These are phyloP conservation scores for Wickerhamiella galacta DNA, from an alignment of 805 yeast genomes.

Conservation along the genomic window DNA sequence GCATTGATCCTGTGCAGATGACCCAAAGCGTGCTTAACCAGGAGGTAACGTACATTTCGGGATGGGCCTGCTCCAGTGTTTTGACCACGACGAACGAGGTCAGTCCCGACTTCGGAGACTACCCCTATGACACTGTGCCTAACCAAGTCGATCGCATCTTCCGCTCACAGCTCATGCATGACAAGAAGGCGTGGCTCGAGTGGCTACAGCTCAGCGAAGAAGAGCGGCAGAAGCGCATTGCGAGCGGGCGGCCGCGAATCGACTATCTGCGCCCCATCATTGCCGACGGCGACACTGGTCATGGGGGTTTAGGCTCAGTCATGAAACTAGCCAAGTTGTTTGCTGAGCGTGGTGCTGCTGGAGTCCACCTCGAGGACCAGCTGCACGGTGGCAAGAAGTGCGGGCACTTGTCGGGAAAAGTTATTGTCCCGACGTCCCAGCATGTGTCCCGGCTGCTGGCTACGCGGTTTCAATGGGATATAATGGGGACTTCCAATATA, in stretches of 20 bases:
- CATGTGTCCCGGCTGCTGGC: constrained; percentile 39
- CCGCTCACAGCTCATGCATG: constrained; percentile 42
- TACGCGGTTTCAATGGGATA: constrained; percentile 46
- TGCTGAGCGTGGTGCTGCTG: constrained; percentile 54
- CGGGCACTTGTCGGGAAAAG: constrained; percentile 48
- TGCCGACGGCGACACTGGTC: constrained; percentile 55
- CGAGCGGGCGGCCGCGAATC: constrained; percentile 17
- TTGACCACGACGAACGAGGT: constrained; percentile 46
- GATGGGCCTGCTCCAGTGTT: constrained; percentile 25
- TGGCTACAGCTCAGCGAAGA: constrained; percentile 20
- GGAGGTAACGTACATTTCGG: constrained; percentile 11
- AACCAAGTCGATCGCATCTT: constrained; percentile 44
- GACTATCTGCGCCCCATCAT: constrained; percentile 45
- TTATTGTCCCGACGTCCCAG: constrained; percentile 40
- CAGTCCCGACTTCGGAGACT: constrained; percentile 51
- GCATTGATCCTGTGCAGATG: constrained; percentile 47
- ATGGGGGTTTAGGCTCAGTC: constrained; percentile 43
- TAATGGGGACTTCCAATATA: constrained; percentile 41
- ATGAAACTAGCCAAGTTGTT: constrained; percentile 50
- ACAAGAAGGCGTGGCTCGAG: constrained; percentile 31
- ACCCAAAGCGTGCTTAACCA: constrained; percentile 38
- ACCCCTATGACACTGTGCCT: constrained; percentile 56
- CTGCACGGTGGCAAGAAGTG: constrained; percentile 50
- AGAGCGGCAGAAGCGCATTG: constrained; percentile 15
- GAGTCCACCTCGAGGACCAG: constrained; percentile 49